These are phyloP conservation scores for Plasmodium coatneyi DNA, from an alignment of 169 alveolate genomes.

Conservation along the genomic window DNA sequence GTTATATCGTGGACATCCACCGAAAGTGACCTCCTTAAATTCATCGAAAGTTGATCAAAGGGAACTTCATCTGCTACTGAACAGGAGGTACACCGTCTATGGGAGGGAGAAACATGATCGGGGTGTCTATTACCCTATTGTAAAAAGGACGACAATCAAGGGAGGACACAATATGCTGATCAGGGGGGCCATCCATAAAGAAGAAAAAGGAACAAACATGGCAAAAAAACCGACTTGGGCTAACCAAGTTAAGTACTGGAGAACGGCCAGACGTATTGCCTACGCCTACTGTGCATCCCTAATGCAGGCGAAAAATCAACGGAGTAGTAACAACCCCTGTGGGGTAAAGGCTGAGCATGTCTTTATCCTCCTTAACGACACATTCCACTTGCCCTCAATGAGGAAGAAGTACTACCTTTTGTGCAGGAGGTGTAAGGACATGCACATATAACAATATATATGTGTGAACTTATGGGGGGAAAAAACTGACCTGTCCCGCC, in stretches of 20 bases:
- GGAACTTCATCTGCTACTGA: not conserved
- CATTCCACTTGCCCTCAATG: slow-evolving; percentile 74
- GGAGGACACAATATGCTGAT: not conserved
- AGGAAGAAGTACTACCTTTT: slow-evolving; percentile 40
- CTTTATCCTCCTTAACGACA: slow-evolving; percentile 46
- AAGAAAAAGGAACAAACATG: not conserved
- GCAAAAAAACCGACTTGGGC: not conserved
- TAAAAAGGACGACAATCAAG: slow-evolving; percentile 16
- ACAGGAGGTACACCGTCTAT: slow-evolving; percentile 8
- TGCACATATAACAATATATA: not conserved
- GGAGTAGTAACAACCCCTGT: not conserved
- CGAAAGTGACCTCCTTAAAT: not conserved
- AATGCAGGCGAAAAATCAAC: not conserved
- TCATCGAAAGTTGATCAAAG: not conserved
- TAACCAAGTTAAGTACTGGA: slow-evolving; percentile 55
- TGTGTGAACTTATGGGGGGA: not conserved
- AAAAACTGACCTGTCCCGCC: not conserved
- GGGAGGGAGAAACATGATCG: not conserved
- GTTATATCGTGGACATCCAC: not conserved
- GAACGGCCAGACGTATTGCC: slow-evolving; percentile 46
- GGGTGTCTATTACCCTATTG: not conserved
- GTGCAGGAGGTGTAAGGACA: slow-evolving; percentile 35
- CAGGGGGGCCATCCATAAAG: not conserved
- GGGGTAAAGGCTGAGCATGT: not conserved
- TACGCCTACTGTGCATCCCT: slow-evolving; percentile 17